Conservation (phyloP, 139 green algal genomes). For the Picochlorum sp. region DNA sequence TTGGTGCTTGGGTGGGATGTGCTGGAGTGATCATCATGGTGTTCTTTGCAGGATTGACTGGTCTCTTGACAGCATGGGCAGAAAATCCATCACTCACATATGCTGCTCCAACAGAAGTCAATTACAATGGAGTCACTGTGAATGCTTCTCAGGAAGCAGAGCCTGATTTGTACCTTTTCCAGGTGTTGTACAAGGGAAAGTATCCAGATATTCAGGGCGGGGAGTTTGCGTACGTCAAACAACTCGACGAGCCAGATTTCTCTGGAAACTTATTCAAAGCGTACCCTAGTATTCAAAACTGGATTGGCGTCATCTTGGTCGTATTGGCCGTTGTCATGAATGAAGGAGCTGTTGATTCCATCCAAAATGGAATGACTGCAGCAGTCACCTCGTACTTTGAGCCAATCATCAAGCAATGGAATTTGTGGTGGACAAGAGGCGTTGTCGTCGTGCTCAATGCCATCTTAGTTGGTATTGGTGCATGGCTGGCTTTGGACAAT, state of each 20-base stretch:
- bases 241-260: background rate
- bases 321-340: constrained; percentile 66
- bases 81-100: constrained; percentile 2
- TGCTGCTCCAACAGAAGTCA: constrained; percentile 14
- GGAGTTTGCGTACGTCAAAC: background rate
- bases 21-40: constrained; percentile 30
- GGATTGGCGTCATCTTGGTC: constrained; percentile 46
- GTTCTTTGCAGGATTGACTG: constrained; percentile 54
- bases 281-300: constrained; percentile 20
- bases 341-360: constrained; percentile 53
- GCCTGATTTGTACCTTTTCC: constrained; percentile 52
- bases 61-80: constrained; percentile 62
- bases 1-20: constrained; percentile 27
- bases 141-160: constrained; percentile 15
- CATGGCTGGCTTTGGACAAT: background rate
- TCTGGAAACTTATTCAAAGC: background rate
- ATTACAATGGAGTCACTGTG: background rate
- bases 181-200: constrained; percentile 9
- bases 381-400: constrained; percentile 26
- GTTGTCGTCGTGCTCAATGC: constrained; percentile 64
- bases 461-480: constrained; percentile 37
- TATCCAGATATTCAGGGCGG: background rate
- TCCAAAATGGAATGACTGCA: constrained; percentile 44
- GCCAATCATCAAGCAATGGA: constrained; percentile 22
- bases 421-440: constrained; percentile 39